phyloP scores from a whole-genome alignment of 495 filamentous ascomycete species.

The Entonaema liquescens region DNA sequence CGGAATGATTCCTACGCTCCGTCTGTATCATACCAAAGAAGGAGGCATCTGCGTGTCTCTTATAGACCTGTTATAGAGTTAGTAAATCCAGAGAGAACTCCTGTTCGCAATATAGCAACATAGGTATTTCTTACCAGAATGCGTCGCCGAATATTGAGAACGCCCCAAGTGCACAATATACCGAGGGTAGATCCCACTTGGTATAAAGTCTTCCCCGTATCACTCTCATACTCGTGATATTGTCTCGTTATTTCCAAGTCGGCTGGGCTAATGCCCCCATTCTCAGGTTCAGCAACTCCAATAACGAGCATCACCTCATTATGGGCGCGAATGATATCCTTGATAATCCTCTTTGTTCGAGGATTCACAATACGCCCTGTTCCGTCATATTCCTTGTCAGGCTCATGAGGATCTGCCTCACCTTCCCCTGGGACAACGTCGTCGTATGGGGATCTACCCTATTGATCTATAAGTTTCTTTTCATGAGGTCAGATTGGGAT shows the following conservation, averaged over 20 bases:
- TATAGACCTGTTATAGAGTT: conserved; percentile 51
- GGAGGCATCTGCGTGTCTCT: conserved; percentile 51
- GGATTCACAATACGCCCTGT: conserved; percentile 73
- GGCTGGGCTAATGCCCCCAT: conserved; percentile 34
- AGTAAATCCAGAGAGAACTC: conserved; percentile 25
- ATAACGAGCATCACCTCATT: conserved; percentile 67
- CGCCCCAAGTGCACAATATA: conserved; percentile 60
- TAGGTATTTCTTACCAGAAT: conserved; percentile 50
- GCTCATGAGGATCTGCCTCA: conserved; percentile 57
- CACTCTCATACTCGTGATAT: conserved; percentile 51
- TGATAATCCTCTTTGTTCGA: conserved; percentile 59
- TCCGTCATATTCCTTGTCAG: conserved; percentile 72
- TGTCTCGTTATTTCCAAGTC: conserved; percentile 39
- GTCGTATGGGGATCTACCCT: conserved; percentile 80
- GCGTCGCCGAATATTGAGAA: conserved; percentile 59
- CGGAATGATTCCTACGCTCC: conserved; percentile 44
- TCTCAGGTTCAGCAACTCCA: conserved; percentile 61
- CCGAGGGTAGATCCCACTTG: conserved; percentile 49
- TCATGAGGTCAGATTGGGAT: background rate
- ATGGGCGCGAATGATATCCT: conserved; percentile 61
- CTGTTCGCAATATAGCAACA: too few species aligned
- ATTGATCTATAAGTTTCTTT: conserved; percentile 14
- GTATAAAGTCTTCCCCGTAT: conserved; percentile 51
- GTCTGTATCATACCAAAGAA: conserved; percentile 49
- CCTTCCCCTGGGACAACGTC: conserved; percentile 60